These are phyloP conservation scores for Fonsecaea nubica DNA, from an alignment of 2,329 filamentous ascomycete species.

Conservation along the genomic window DNA sequence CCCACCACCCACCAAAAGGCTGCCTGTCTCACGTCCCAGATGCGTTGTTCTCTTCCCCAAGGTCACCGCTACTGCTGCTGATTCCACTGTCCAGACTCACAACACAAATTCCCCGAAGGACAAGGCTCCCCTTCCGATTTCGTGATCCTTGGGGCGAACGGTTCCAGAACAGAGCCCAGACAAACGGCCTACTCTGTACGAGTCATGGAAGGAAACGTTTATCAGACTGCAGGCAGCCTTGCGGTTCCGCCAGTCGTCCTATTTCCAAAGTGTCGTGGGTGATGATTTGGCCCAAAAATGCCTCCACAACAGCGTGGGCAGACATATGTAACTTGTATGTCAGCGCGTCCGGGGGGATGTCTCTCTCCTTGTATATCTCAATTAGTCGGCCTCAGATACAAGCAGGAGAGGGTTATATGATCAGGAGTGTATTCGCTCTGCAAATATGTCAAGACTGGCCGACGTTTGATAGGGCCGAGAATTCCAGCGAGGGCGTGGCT, in stretches of 20 bases:
- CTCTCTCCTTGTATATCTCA: neutral
- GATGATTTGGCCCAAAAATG: neutral
- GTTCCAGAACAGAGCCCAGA: neutral
- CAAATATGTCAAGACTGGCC: neutral
- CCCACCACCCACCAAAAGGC: neutral
- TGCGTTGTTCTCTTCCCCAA: neutral
- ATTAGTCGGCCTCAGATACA: neutral
- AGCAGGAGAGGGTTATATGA: neutral
- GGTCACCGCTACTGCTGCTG: neutral
- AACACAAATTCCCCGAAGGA: slow-evolving; percentile 17
- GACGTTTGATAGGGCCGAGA: neutral
- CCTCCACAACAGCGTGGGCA: neutral
- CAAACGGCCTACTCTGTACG: slow-evolving; percentile 7
- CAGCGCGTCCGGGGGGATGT: neutral
- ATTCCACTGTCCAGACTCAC: neutral
- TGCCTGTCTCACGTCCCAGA: slow-evolving; percentile 12
- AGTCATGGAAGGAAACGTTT: slow-evolving; percentile 6
- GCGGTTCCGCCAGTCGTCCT: slow-evolving; percentile 21
- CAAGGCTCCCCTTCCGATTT: neutral
- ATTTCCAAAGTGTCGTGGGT: slow-evolving; percentile 11
- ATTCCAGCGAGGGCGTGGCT: too few species aligned
- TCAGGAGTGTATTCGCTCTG: neutral
- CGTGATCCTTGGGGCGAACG: slow-evolving; percentile 6
- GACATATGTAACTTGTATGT: slow-evolving; percentile 7
- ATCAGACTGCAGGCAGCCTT: slow-evolving; percentile 27